phyloP scores from a whole-genome alignment of 306 rosid genomes.

The Pachyrhizus erosus region DNA sequence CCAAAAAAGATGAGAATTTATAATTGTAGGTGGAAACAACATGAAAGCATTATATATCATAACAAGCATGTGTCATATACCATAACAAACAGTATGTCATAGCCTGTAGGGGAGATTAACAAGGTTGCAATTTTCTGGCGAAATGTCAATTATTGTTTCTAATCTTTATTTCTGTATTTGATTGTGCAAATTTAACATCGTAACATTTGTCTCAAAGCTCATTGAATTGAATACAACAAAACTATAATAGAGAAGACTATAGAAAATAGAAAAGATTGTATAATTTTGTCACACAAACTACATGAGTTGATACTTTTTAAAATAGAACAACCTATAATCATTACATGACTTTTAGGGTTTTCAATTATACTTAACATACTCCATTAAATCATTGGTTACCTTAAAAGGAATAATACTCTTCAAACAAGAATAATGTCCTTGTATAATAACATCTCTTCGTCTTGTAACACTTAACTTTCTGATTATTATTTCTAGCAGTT shows the following conservation, averaged over 20 bases:
- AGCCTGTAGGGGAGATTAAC: not conserved
- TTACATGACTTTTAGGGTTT: not conserved
- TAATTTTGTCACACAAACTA: too few species aligned
- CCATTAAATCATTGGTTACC: not conserved
- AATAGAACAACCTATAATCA: too few species aligned
- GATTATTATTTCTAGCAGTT: not conserved
- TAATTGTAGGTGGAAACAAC: not conserved
- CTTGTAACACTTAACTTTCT: not conserved
- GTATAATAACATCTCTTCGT: not conserved
- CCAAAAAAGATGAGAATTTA: not conserved
- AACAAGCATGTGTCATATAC: not conserved
- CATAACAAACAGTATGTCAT: not conserved
- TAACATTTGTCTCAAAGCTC: not conserved
- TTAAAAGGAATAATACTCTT: too few species aligned
- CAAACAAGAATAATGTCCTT: not conserved
- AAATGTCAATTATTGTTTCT: not conserved
- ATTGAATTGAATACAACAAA: not conserved
- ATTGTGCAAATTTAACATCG: not conserved
- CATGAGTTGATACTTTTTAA: too few species aligned
- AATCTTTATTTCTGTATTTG: not conserved
- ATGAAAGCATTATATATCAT: not conserved
- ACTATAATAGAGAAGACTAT: too few species aligned
- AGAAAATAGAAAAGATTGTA: too few species aligned
- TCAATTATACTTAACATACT: too few species aligned
- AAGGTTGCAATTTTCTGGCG: too few species aligned